Evolutionary conservation across 2,329 filamentous ascomycete species (phyloP).

Genomic region (Phaeosphaeria sp.): DNA sequence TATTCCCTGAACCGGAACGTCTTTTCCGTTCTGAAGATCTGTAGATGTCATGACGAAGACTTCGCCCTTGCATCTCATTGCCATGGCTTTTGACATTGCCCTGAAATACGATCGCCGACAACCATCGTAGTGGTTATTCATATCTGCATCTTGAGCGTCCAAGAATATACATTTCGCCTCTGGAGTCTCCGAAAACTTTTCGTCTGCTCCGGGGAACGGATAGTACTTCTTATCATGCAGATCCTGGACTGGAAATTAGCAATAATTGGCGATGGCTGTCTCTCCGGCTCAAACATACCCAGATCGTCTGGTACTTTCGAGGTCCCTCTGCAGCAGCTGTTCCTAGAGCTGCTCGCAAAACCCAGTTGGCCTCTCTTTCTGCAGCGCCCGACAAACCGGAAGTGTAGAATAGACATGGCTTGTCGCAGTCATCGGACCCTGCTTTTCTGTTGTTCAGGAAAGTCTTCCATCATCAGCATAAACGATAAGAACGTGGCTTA

Average conservation of each 20-base stretch:
- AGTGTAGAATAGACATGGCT: constrained; percentile 7
- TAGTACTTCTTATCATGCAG: constrained; percentile 10
- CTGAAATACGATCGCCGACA: constrained; percentile 14
- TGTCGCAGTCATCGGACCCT: background rate
- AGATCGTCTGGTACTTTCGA: constrained; percentile 5
- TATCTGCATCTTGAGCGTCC: background rate
- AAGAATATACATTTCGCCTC: constrained; percentile 5
- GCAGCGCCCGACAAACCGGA: constrained; percentile 2
- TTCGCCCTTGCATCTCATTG: constrained; percentile 8
- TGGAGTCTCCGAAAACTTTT: constrained; percentile 2
- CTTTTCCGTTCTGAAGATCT: background rate
- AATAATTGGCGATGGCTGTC: background rate
- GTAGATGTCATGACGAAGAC: constrained; percentile 11
- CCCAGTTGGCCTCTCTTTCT: constrained; percentile 6
- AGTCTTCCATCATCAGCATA: constrained; percentile 2
- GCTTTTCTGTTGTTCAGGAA: background rate
- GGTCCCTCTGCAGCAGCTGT: constrained; percentile 2
- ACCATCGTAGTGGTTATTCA: background rate
- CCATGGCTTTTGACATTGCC: constrained; percentile 15
- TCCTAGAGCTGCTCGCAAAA: constrained; percentile 4
- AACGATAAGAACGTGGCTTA: background rate
- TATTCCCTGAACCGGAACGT: constrained; percentile 10
- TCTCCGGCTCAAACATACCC: background rate
- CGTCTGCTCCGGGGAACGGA: constrained; percentile 4
- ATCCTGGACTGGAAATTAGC: constrained; percentile 5